These are phyloP conservation scores for Aspergillus tanneri DNA, from an alignment of 2,329 filamentous ascomycete genomes.

Conservation along the genomic window DNA sequence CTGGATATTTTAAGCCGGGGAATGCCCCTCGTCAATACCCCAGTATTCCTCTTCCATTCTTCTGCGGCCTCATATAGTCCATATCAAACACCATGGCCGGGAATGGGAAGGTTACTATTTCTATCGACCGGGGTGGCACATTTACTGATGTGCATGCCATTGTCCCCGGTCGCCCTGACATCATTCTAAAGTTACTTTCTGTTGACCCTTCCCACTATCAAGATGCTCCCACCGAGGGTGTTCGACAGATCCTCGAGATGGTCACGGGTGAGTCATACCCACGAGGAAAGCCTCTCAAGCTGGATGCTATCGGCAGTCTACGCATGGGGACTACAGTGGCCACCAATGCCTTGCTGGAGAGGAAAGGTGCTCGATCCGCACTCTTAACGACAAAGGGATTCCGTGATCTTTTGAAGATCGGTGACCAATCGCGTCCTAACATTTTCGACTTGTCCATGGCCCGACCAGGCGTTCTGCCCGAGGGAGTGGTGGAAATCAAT, in stretches of 20 bases:
- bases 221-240: conserved; percentile 69
- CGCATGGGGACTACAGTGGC: conserved; percentile 94
- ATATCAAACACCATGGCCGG: conserved; percentile 22
- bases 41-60: neutral
- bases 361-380: conserved; percentile 84
- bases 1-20: conserved; percentile 15
- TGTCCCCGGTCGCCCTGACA: conserved; percentile 37
- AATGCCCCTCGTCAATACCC: conserved; percentile 8
- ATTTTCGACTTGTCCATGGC: conserved; percentile 88
- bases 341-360: conserved; percentile 83
- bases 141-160: conserved; percentile 43
- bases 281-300: conserved; percentile 35
- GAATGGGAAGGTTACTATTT: conserved; percentile 37
- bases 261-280: conserved; percentile 38
- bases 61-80: neutral
- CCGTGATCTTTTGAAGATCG: conserved; percentile 80
- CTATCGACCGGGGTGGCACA: conserved; percentile 43
- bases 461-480: conserved; percentile 82
- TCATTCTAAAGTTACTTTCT: conserved; percentile 43
- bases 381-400: conserved; percentile 86
- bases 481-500: conserved; percentile 78
- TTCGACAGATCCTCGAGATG: conserved; percentile 65
- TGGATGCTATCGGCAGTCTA: conserved; percentile 53
- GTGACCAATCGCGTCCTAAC: conserved; percentile 82
- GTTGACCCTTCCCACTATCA: conserved; percentile 42